A percentile compares a stretch with the other conserved stretches of the same genome.
phyloP scores from a whole-genome alignment of 2,329 filamentous ascomycete genomes.

The Venturia effusa region DNA sequence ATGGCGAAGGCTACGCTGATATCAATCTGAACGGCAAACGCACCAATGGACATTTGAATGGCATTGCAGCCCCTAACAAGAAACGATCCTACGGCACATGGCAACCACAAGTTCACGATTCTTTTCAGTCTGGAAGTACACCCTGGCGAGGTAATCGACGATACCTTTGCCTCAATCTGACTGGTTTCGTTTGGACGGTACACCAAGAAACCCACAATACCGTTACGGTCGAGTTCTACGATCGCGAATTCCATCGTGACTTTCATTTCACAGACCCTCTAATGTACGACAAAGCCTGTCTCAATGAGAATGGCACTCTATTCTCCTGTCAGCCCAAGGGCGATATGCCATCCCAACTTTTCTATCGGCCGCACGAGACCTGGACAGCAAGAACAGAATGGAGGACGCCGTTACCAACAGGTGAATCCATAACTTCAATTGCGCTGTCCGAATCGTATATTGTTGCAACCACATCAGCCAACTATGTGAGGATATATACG shows the following conservation, averaged over 20 bases:
- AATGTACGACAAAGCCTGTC: conserved; percentile 88
- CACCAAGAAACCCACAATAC: conserved; percentile 85
- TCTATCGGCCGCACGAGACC: conserved; percentile 92
- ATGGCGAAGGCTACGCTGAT: conserved; percentile 74
- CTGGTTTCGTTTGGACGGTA: conserved; percentile 93
- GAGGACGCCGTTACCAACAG: conserved; percentile 74
- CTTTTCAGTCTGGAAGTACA: conserved; percentile 90
- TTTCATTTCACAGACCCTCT: conserved; percentile 98
- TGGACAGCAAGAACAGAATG: conserved; percentile 90
- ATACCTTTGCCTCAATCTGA: conserved; percentile 86
- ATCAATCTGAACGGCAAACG: conserved; percentile 56
- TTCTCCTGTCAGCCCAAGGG: conserved; percentile 63
- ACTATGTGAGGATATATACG: conserved; percentile 88
- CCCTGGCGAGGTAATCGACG: conserved; percentile 92
- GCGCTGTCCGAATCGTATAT: conserved; percentile 86
- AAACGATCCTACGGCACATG: conserved; percentile 23
- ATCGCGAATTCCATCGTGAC: conserved; percentile 81
- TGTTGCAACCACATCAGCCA: conserved; percentile 73
- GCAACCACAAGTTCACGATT: conserved; percentile 61
- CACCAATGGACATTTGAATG: conserved; percentile 38
- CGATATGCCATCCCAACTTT: conserved; percentile 61
- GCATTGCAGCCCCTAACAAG: conserved; percentile 17
- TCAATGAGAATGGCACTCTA: conserved; percentile 71
- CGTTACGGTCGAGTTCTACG: conserved; percentile 94
- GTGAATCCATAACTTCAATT: conserved; percentile 80